Percentiles rank a stretch among this genome's conserved stretches.
These are phyloP conservation scores for Backusella luteola DNA, from an alignment of 192 early-diverging fungal species.

Conservation along the genomic window DNA sequence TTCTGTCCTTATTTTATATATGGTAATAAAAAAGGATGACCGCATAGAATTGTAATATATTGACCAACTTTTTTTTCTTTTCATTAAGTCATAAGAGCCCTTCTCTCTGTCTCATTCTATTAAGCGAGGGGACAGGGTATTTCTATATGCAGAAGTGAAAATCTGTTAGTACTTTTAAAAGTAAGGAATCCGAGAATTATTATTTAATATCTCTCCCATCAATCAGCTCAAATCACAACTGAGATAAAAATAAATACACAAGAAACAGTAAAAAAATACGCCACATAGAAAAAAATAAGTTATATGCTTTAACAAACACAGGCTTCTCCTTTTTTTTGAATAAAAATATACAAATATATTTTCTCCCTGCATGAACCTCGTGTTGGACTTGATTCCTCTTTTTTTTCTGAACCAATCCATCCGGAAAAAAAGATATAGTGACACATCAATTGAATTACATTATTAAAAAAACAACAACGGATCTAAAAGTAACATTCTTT, in stretches of 20 bases:
- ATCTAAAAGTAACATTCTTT: background rate
- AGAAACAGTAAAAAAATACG: background rate
- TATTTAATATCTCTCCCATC: background rate
- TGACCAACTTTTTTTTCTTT: background rate
- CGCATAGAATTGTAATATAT: background rate
- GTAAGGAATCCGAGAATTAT: slow-evolving; percentile 7
- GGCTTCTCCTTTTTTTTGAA: background rate
- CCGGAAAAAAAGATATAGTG: background rate
- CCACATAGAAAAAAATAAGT: background rate
- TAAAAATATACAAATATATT: background rate
- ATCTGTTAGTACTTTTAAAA: background rate
- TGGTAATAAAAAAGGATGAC: background rate
- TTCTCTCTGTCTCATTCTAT: background rate
- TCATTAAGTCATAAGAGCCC: background rate
- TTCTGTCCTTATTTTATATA: background rate
- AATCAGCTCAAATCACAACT: background rate
- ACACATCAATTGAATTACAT: background rate
- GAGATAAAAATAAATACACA: background rate
- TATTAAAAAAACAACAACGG: background rate
- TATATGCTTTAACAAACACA: background rate
- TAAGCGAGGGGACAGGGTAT: background rate
- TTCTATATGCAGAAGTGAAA: background rate
- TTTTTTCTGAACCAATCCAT: background rate
- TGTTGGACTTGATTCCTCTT: background rate
- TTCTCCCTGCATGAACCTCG: background rate